Evolutionary conservation across 306 rosid genomes (phyloP), one percentile per base, ranked within the genome.

Genomic region (Lathyrus oleraceus): DNA sequence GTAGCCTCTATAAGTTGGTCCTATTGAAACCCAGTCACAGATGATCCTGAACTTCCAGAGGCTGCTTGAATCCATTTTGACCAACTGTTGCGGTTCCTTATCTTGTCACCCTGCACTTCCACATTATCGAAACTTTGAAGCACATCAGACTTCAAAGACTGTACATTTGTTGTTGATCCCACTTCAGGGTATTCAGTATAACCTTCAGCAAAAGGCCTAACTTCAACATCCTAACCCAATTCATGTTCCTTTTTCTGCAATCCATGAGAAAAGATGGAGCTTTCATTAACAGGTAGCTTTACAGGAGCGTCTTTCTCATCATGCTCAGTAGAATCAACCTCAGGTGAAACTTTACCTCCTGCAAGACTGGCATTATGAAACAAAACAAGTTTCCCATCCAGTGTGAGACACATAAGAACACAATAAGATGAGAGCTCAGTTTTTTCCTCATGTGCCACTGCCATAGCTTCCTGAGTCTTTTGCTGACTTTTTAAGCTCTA

Each of bases 381-480:
- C 90, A 94, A 63, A 56, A 85, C 68, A 64, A 94, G 86, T 60
- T 84, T 88, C 66, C 97, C 97, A 67, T 90, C 97, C 65, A 94
- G 80, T 5, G 98, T 94, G 62, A 94, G 92, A 80, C 96, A 94
- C 47, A 90, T 48, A 61, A 94, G 92, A 77, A 88, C 81, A 76
- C 94, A 94, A 79, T 30, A 58, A 21, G 98, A 96, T 57, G 82
- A 84, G 65, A 94, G 85, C 77, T 94, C 97, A 64, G 66, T 84
- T 44, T 16, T 74, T 69, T 88, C 97, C 69, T 69, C 95, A 56
- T 3, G 5, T 57, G 63, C 75, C 64, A 84, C 28, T 59, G 90
- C 74, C 79, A 84, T 75, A 76, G 96, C 94, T 76, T 94, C 98
- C 79, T 91, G 89, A 69, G 88, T 84, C 81, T 88, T 80, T 94